Conservation (phyloP, 148 eudicot genomes). For the Gaultheria prostrata region DNA sequence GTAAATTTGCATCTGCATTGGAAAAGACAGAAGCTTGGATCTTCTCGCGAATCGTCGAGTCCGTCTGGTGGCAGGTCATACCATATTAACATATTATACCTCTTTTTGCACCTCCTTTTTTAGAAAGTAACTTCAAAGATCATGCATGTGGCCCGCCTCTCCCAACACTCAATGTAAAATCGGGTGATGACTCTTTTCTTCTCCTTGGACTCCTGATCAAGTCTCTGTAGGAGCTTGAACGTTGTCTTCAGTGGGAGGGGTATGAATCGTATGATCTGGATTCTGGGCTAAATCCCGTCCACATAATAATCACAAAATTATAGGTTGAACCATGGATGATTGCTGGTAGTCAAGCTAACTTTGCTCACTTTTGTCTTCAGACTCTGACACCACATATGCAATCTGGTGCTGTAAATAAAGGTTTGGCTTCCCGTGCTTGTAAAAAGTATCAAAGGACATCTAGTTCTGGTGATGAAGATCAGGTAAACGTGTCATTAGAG, state of each 20-base stretch:
- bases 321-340: background rate
- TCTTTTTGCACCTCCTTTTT: background rate
- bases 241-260: background rate
- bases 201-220: background rate
- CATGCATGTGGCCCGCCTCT: background rate
- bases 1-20: slow-evolving; percentile 50
- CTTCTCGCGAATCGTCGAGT: slow-evolving; percentile 76
- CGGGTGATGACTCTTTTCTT: background rate
- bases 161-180: background rate
- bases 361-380: slow-evolving; percentile 30
- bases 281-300: background rate
- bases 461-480: slow-evolving; percentile 55
- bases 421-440: slow-evolving; percentile 32
- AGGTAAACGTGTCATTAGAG: slow-evolving; percentile 58
- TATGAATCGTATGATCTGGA: background rate
- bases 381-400: slow-evolving; percentile 80
- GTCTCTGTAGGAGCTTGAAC: background rate
- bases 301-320: background rate
- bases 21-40: slow-evolving; percentile 86
- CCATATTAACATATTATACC: background rate
- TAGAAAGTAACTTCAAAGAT: background rate
- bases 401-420: slow-evolving; percentile 58
- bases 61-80: slow-evolving; percentile 97
- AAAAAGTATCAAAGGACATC: slow-evolving; percentile 47
- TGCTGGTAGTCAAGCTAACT: background rate